phyloP scores from a whole-genome alignment of 1,284 basidiomycete species.

The Anthracocystis setariae region DNA sequence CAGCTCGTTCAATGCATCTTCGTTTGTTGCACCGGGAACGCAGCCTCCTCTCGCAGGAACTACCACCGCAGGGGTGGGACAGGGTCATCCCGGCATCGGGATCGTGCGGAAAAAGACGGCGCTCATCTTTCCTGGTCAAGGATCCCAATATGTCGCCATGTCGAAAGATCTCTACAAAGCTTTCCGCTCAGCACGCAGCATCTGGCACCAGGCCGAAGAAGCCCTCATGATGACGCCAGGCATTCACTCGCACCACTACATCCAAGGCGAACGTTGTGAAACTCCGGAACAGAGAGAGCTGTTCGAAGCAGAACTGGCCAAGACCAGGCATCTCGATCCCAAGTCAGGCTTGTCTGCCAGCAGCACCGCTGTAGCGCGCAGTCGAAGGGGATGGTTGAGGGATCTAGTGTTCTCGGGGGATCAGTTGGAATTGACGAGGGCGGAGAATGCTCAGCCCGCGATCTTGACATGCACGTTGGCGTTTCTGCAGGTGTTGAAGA shows the following conservation, averaged over 20 bases:
- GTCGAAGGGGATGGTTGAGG: slow-evolving; percentile 53
- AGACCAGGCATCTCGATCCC: slow-evolving; percentile 43
- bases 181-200: slow-evolving; percentile 56
- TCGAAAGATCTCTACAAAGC: slow-evolving; percentile 61
- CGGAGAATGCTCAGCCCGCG: slow-evolving; percentile 64
- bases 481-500: slow-evolving; percentile 60
- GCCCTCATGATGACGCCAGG: slow-evolving; percentile 53
- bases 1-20: slow-evolving; percentile 62
- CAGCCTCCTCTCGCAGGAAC: slow-evolving; percentile 49
- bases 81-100: slow-evolving; percentile 39
- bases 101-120: slow-evolving; percentile 60
- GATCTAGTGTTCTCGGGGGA: slow-evolving; percentile 63
- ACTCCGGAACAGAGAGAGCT: slow-evolving; percentile 38
- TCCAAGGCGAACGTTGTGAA: slow-evolving; percentile 28
- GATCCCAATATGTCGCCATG: slow-evolving; percentile 67
- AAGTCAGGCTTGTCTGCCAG: slow-evolving; percentile 39
- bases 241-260: slow-evolving; percentile 35
- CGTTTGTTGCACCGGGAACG: slow-evolving; percentile 54
- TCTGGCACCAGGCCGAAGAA: slow-evolving; percentile 64
- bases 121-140: slow-evolving; percentile 64
- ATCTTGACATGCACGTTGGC: slow-evolving; percentile 63
- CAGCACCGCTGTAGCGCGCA: slow-evolving; percentile 39
- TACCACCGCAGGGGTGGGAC: slow-evolving; percentile 39
- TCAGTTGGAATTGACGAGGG: slow-evolving; percentile 62
- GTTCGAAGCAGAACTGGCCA: slow-evolving; percentile 60